A percentile compares a stretch with the other conserved stretches of the same genome.
These are phyloP conservation scores for Trichoderma erinaceum DNA, from an alignment of 495 filamentous ascomycete species.

Conservation along the genomic window DNA sequence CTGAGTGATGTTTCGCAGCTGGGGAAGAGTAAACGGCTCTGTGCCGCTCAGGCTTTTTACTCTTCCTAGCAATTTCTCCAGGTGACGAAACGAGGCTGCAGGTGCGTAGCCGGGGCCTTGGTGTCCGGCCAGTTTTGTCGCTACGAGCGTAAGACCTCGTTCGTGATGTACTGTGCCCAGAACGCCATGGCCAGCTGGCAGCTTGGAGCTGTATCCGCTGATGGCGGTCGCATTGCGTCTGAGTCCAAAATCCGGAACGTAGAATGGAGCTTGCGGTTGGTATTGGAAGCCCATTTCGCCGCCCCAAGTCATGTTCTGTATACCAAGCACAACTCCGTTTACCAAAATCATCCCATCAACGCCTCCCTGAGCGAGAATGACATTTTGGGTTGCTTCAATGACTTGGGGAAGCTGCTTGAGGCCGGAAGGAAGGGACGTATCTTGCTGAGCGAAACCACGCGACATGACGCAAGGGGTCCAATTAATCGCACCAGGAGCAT, in stretches of 20 bases:
- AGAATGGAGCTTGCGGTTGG: conserved; percentile 52
- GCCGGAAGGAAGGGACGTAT: conserved; percentile 42
- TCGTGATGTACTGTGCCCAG: conserved; percentile 59
- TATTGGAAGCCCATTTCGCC: conserved; percentile 62
- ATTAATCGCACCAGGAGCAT: conserved; percentile 52
- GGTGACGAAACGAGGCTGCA: conserved; percentile 56
- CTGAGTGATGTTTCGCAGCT: background rate
- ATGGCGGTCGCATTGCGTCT: conserved; percentile 20
- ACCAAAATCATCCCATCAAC: conserved; percentile 52
- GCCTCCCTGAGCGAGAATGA: conserved; percentile 62
- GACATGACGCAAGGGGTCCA: conserved; percentile 57
- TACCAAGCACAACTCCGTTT: conserved; percentile 63
- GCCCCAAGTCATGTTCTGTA: conserved; percentile 84
- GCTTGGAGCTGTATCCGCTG: conserved; percentile 6
- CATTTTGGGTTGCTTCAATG: conserved; percentile 65
- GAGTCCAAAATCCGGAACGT: conserved; percentile 56
- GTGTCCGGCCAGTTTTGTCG: conserved; percentile 54
- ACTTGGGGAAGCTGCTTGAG: conserved; percentile 55
- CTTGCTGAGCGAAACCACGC: conserved; percentile 36
- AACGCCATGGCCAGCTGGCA: conserved; percentile 48
- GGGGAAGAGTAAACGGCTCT: conserved; percentile 24
- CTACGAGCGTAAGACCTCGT: conserved; percentile 62
- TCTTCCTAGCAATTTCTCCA: conserved; percentile 62
- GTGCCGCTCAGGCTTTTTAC: conserved; percentile 39
- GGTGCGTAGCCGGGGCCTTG: conserved; percentile 63